These are phyloP conservation scores for Schizophyllum amplum DNA, from an alignment of 1,284 basidiomycete genomes.

Conservation along the genomic window DNA sequence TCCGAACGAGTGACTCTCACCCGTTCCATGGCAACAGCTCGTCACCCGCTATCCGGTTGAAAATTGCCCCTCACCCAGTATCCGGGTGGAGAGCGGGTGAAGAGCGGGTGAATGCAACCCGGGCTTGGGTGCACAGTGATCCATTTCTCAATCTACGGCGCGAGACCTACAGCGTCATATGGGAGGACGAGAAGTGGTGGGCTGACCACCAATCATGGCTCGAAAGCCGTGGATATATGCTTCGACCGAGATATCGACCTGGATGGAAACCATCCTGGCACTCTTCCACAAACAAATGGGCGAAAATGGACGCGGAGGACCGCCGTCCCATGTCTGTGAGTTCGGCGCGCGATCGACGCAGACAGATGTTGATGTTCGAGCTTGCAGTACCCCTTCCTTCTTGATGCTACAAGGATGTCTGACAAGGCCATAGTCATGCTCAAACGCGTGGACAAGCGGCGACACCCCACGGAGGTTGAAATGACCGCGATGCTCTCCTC, in stretches of 20 bases:
- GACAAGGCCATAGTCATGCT: constrained; percentile 23
- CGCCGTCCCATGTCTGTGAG: no score
- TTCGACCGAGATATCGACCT: constrained; percentile 23
- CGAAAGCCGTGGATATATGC: constrained; percentile 17
- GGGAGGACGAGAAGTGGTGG: neutral
- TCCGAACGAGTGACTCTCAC: no score
- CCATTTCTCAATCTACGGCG: no score
- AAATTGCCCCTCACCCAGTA: no score
- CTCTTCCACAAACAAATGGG: neutral
- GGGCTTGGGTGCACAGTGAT: no score
- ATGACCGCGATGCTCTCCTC: neutral
- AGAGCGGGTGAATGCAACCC: no score
- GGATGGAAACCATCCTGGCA: constrained; percentile 22
- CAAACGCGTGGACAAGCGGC: constrained; percentile 11
- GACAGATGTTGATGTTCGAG: no score
- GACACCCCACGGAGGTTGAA: neutral
- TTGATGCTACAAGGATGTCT: constrained; percentile 24
- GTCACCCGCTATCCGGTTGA: no score
- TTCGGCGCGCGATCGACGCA: no score
- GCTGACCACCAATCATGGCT: constrained; percentile 3
- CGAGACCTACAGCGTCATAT: no score
- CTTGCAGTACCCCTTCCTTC: neutral
- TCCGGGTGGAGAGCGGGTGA: no score
- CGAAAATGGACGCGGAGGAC: neutral
- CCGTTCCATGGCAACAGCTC: no score